Percentiles rank a stretch among this genome's conserved stretches.
Evolutionary conservation across 345 rosid species (phyloP).

Genomic region (Durio zibethinus): DNA sequence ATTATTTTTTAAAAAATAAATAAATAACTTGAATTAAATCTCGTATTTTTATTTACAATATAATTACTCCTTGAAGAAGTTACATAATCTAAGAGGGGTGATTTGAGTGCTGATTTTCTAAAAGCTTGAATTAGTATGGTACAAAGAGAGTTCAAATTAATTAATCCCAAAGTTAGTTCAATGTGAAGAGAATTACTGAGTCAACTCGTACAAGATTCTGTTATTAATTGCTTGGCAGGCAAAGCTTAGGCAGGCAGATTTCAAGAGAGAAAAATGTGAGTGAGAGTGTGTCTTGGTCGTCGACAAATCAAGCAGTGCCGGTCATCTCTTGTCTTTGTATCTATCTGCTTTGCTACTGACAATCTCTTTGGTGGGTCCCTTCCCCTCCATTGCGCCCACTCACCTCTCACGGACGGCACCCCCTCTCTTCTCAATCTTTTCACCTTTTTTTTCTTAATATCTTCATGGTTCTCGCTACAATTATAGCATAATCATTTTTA

Average conservation of each 20-base stretch:
- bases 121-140: too few species aligned
- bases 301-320: conserved; percentile 23
- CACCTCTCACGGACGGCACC: conserved; percentile 6
- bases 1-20: too few species aligned
- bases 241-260: not conserved
- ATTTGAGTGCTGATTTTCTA: too few species aligned
- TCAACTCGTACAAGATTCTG: not conserved
- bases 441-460: not conserved
- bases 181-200: too few species aligned
- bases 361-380: conserved; percentile 24
- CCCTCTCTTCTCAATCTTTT: not conserved
- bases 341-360: not conserved
- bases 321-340: conserved; percentile 32
- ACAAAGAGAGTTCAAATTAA: too few species aligned
- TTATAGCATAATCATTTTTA: conserved; percentile 5
- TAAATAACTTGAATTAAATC: too few species aligned
- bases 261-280: conserved; percentile 25
- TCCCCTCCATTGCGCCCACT: not conserved
- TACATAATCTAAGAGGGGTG: too few species aligned
- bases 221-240: not conserved
- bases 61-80: too few species aligned
- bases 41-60: too few species aligned
- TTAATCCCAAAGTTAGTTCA: too few species aligned
- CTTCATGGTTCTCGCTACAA: not conserved
- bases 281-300: not conserved